phyloP scores from a whole-genome alignment of 176 grass and related monocot species.

The Phyllostachys edulis region DNA sequence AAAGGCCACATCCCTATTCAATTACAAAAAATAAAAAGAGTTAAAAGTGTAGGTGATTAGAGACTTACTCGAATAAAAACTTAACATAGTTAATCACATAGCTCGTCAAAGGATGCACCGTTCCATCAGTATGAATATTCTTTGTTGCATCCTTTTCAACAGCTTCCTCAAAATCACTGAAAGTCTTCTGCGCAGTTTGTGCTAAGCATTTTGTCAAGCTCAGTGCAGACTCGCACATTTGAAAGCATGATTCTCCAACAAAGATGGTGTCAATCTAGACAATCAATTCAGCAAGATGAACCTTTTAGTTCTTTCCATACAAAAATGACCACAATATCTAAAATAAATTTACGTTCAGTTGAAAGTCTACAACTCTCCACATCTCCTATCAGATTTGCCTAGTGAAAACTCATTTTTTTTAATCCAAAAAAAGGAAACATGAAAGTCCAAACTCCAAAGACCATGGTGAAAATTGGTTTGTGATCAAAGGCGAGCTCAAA shows the following conservation, averaged over 20 bases:
- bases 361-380: background rate
- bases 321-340: background rate
- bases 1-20: background rate
- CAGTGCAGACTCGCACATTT: slow-evolving; percentile 68
- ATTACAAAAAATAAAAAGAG: background rate
- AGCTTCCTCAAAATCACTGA: slow-evolving; percentile 89
- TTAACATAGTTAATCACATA: slow-evolving; percentile 98
- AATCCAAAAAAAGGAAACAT: background rate
- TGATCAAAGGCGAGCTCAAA: background rate
- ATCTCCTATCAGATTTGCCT: background rate
- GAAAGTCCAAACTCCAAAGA: background rate
- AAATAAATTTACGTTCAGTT: slow-evolving; percentile 2
- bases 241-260: slow-evolving; percentile 66
- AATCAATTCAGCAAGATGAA: slow-evolving; percentile 23
- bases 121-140: slow-evolving; percentile 88
- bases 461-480: background rate
- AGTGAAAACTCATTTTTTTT: background rate
- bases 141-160: slow-evolving; percentile 96
- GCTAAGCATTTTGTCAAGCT: slow-evolving; percentile 79
- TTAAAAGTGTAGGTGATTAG: background rate
- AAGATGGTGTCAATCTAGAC: slow-evolving; percentile 85
- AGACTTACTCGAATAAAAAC: slow-evolving; percentile 93
- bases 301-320: background rate
- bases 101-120: slow-evolving; percentile 91
- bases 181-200: slow-evolving; percentile 85